These are phyloP conservation scores for Royoungia palumana DNA, from an alignment of 768 basidiomycete species.

Conservation along the genomic window DNA sequence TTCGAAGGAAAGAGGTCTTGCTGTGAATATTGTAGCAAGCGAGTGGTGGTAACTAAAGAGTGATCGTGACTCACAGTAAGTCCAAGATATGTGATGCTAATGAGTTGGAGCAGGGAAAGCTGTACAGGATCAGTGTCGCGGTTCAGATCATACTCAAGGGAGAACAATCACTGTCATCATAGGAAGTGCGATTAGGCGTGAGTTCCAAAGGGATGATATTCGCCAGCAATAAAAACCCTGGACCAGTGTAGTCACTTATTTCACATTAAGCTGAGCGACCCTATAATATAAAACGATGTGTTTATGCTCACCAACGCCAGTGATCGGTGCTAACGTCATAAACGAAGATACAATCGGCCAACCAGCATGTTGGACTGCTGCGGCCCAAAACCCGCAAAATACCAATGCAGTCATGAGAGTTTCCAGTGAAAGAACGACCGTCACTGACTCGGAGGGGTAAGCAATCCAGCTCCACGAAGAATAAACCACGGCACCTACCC, in stretches of 20 bases:
- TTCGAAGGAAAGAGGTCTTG: not conserved
- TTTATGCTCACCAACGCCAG: constrained; percentile 18
- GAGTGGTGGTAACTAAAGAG: no score
- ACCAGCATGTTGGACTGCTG: not conserved
- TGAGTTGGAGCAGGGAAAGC: constrained; percentile 23
- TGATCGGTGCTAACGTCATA: not conserved
- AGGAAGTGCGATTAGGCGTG: not conserved
- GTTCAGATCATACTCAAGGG: not conserved
- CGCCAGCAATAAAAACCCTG: constrained; percentile 26
- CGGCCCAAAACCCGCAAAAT: constrained; percentile 14
- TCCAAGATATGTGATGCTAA: constrained; percentile 10
- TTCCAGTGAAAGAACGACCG: constrained; percentile 14
- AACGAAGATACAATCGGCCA: not conserved
- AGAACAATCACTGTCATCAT: constrained; percentile 18
- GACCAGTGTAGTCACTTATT: constrained; percentile 11
- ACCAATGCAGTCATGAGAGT: constrained; percentile 7
- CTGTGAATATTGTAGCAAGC: not conserved
- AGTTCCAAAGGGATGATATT: constrained; percentile 11
- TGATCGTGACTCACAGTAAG: not conserved
- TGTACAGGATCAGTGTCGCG: not conserved
- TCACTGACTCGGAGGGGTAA: constrained; percentile 6
- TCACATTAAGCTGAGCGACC: not conserved
- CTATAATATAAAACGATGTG: no score
- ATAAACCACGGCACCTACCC: constrained; percentile 2
- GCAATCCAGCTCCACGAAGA: not conserved